Base-by-base conservation (phyloP, 129 eudicot genomes). In the Centrapalus pauciflorus region DNA sequence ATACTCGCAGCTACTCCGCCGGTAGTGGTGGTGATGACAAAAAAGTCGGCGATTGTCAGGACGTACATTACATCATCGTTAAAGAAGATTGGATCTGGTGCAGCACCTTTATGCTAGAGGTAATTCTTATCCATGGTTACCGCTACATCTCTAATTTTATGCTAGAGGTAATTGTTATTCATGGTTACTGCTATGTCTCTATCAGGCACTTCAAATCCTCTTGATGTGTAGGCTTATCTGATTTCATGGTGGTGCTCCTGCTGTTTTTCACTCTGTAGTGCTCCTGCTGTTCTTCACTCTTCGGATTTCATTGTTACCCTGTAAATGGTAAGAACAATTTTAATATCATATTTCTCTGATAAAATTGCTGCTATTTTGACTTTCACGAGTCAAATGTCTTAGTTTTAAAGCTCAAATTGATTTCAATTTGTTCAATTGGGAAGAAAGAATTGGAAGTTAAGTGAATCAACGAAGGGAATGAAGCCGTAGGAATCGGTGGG, bases 201-300 rank as follows among this genome's bases (percentile, higher is more conserved):
- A n/a, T n/a, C n/a, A n/a, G n/a, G n/a, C n/a, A n/a, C n/a, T n/a
- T n/a, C n/a, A n/a, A n/a, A n/a, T n/a, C n/a, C n/a, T n/a, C n/a
- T n/a, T n/a, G n/a, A n/a, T n/a, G n/a, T n/a, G n/a, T n/a, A n/a
- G n/a, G n/a, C n/a, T n/a, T n/a, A n/a, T n/a, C n/a, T n/a, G n/a
- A n/a, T n/a, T n/a, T 26, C 76, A 79, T 54, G 90, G 90, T 34
- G 90, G 95, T 32, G 89, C 85, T 33, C 75, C 55, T 24, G 91
- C 80, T 34, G 90, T 84, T 73, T 65, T 82, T 16, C 49, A 60
- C 34, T 76, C 81, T 10, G 55, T 29, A 4, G 84, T n/a, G n/a
- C n/a, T n/a, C n/a, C n/a, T n/a, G 75, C 30, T 84, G 90, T 69
- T 37, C 80, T 51, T 24, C 75, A 27, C 75, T n/a, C 49, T 7